Base-by-base conservation (phyloP, 1,284 basidiomycete species). In the Hypsizygus ulmarius region DNA sequence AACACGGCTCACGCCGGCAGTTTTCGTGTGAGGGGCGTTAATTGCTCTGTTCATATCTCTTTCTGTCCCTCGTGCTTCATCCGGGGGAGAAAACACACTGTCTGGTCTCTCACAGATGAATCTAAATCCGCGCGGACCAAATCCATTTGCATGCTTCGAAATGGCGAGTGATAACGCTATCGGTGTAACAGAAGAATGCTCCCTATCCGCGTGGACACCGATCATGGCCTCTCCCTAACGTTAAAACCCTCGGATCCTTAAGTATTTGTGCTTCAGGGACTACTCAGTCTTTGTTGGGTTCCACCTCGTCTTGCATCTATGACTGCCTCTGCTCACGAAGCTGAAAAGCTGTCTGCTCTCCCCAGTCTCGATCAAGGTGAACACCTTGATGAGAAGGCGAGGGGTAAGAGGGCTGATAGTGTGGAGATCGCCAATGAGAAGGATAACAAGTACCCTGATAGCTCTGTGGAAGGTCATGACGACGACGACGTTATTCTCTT, bases 401-500 rank as follows among this genome's bases (percentile, higher is more conserved):
- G 37, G 14, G 50, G 52, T 32, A 49, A 45, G 39, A 45, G 49
- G n/a, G 50, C 53, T 5, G 55, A 55, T 35, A 59, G 59, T 37
- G 35, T 56, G 37, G 59, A 63, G 5, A 49, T 61, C 29, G 53
- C 61, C 32, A 58, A 64, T 40, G 68, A 69, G 58, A 69, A 71
- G 57, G 62, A 52, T 40, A 68, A 69, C 57, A 69, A 71, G 57
- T 62, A 52, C 18, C 49, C 41, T 16, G 54, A 51, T 14, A 52
- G 41, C 34, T 47, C 40, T 36, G 11, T 55, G 49, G 51, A 55
- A 44, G 47, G 52, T 34, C 42, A 59, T 12, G 57, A 60, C 36
- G 60, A 63, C 9, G 64, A 67, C 36, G 64, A 68, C n/a, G 65
- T 66, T n/a, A 59, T 63, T 1, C 66, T 62, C 35, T 64, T 74